Base-by-base conservation (phyloP, 1,284 basidiomycete genomes). In the Trichosporon faecale region DNA sequence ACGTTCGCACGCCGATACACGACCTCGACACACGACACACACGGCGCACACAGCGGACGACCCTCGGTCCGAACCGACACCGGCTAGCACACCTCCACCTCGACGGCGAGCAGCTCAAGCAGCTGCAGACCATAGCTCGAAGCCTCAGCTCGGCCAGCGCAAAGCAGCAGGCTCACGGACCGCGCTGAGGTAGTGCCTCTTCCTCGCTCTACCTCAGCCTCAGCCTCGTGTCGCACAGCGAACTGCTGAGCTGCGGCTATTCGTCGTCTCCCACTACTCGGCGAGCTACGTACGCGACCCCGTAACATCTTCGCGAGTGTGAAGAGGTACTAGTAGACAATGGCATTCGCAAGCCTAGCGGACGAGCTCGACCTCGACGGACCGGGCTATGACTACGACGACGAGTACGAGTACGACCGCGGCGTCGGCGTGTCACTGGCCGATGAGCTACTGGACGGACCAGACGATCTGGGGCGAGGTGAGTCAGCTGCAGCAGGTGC, bases 341-440 rank as follows among this genome's bases (percentile, higher is more conserved):
- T 72, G 71, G 69, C 71, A 14, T 70, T 70, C 63, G 66, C 70
- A 5, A 63, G 60, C n/a, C 65, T 72, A 35, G 71, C 71, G 11
- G 68, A 72, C 65, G 71, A 72, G 67, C 71, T 72, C 46, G 69
- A 72, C 49, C 61, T 72, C 40, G 71, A 72, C 46, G 46, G 46
- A 23, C 46, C 35, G 6, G 64, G 40, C 11, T 25, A 44, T 4
- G 46, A 29, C 40, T 44, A 37, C 49, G 35, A 18, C 27, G 31
- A 49, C 52, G 66, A 35, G 23, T 25, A 49, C 52, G 66, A 35
- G 23, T 25, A 11, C 18, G 49, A 16, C 23, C 23, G 25, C 0
- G 64, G 40, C 5, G 46, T 37, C 0, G 68, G 68, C 2, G 33
- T 63, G 55, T 46, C 35, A 8, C 57, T 66, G 0, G 65, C 65